Base-by-base conservation (phyloP, 805 yeast species). In the Starmerella geochares region DNA sequence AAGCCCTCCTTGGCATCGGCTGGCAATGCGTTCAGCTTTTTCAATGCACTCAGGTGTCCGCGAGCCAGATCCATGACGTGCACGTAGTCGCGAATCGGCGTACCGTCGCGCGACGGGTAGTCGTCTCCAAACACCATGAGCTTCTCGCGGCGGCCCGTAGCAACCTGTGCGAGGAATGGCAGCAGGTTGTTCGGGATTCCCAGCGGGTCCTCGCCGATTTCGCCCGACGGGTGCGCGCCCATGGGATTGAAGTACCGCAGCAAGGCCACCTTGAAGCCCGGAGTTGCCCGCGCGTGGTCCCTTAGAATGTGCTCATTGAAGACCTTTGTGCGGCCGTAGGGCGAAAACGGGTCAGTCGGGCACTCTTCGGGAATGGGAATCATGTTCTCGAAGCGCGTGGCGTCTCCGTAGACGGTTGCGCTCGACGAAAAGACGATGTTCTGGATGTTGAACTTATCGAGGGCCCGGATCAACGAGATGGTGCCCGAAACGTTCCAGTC, bases 361-460 rank as follows among this genome's bases (percentile, higher is more conserved):
- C 86, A 81, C 51, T 73, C 74, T 60, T 83, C 92, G 13, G 88
- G 88, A 47, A 83, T 82, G 27, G 90, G 90, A 49, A 81, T 79
- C 80, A 79, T 79, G 60, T 79, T 72, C 47, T 75, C 76, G 61
- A 80, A 81, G 40, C 86, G 70, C 9, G 85, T 78, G 27, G 81
- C 88, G 62, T 81, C 90, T 13, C 92, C 94, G 60, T 85, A 83
- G 4, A 84, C 90, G 11, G 92, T 83, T 10, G 92, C 92, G 25
- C 86, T 79, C 2, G 88, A 81, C 33, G 84, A 77, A 65, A 84
- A 83, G 14, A 84, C 86, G 48, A 85, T 64, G 14, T 72, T 72
- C 39, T 69, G 67, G 40, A 80, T 78, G 37, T 66, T 58, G 58
- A 67, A 62, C 36, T 67, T 65, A 29, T 67, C 64, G 78, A 82